phyloP scores from a whole-genome alignment of 768 basidiomycete species.

The Tricholoma furcatifolium region DNA sequence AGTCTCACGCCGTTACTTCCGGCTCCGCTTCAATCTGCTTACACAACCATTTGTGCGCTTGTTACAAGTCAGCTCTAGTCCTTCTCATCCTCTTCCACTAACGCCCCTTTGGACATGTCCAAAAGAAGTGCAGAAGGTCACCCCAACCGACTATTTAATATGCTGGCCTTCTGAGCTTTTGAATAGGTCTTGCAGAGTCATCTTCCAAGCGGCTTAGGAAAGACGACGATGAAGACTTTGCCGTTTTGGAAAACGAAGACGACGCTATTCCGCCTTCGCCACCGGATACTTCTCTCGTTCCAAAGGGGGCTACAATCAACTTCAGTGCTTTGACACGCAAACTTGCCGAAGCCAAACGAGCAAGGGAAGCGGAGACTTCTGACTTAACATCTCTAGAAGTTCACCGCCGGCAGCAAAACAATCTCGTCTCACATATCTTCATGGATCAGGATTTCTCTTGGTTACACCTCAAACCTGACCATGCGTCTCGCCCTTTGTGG shows the following conservation, averaged over 20 bases:
- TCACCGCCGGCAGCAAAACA: slow-evolving; percentile 73
- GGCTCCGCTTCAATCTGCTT: slow-evolving; percentile 35
- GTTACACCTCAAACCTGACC: slow-evolving; percentile 87
- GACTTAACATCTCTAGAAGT: slow-evolving; percentile 55
- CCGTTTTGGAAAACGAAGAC: slow-evolving; percentile 59
- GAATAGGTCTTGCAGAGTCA: slow-evolving; percentile 25
- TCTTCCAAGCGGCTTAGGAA: slow-evolving; percentile 46
- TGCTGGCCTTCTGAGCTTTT: not conserved
- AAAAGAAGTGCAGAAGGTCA: slow-evolving; percentile 41
- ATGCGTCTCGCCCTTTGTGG: slow-evolving; percentile 91
- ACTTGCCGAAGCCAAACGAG: slow-evolving; percentile 60
- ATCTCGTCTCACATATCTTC: slow-evolving; percentile 79
- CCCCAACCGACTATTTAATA: slow-evolving; percentile 8
- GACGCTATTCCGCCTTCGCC: slow-evolving; percentile 54
- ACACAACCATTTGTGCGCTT: slow-evolving; percentile 12
- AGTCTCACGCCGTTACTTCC: slow-evolving; percentile 20
- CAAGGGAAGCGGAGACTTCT: slow-evolving; percentile 40
- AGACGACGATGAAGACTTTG: slow-evolving; percentile 53
- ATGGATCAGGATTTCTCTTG: slow-evolving; percentile 84
- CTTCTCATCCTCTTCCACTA: not conserved
- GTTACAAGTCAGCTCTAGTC: not conserved
- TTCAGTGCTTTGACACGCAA: slow-evolving; percentile 82
- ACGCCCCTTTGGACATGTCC: slow-evolving; percentile 23
- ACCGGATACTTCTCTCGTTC: slow-evolving; percentile 55
- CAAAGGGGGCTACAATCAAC: slow-evolving; percentile 80